Conservation (phyloP, 345 rosid genomes). For the Jatropha curcas region DNA sequence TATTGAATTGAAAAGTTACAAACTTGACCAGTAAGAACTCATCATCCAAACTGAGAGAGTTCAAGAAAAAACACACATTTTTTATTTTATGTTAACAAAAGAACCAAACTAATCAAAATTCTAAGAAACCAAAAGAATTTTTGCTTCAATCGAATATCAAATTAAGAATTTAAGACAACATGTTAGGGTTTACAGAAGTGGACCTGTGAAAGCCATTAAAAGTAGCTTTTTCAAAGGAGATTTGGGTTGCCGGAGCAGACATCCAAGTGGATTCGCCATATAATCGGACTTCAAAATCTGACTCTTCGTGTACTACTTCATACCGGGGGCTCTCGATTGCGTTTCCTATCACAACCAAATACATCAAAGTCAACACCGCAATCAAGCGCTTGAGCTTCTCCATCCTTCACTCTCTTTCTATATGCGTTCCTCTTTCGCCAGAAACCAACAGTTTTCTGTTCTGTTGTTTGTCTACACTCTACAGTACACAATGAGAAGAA, state of each 20-base stretch:
- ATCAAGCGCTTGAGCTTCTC: constrained; percentile 28
- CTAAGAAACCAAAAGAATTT: background rate
- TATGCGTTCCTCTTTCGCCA: background rate
- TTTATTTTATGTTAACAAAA: no score
- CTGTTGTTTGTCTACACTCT: no score
- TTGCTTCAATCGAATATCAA: background rate
- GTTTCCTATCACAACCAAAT: constrained; percentile 7
- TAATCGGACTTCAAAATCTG: constrained; percentile 65
- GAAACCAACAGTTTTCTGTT: background rate
- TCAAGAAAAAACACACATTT: no score
- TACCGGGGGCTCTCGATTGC: constrained; percentile 56
- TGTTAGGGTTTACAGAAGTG: background rate
- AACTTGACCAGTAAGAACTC: no score
- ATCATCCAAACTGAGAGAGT: background rate
- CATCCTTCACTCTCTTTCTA: constrained; percentile 22
- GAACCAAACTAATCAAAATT: background rate
- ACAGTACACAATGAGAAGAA: no score
- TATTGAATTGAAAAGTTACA: no score
- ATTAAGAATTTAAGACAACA: background rate
- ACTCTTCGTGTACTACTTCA: constrained; percentile 48
- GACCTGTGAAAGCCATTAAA: constrained; percentile 62
- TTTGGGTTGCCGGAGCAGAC: constrained; percentile 43
- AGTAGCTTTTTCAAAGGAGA: constrained; percentile 66
- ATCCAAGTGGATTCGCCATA: constrained; percentile 58
- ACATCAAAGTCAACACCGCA: constrained; percentile 4